Conservation (phyloP, 257 asterid genomes). For the Solanum bulbocastanum region DNA sequence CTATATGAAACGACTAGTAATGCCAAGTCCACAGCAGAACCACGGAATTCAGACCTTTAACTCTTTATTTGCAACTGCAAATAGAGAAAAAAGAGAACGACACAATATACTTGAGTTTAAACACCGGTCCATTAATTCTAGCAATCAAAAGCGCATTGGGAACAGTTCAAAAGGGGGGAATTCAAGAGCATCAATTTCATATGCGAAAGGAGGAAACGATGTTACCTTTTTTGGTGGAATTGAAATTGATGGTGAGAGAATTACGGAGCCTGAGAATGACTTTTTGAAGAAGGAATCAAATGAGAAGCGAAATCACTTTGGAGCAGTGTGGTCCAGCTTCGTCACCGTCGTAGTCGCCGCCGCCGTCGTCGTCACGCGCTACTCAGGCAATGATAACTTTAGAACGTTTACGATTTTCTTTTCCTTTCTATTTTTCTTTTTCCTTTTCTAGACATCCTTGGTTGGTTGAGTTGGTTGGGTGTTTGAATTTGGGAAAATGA, state of each 20-base stretch:
- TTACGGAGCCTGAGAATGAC: background rate
- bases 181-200: background rate
- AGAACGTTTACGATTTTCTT: background rate
- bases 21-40: background rate
- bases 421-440: too few species aligned
- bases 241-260: background rate
- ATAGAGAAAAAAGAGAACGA: background rate
- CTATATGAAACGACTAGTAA: background rate
- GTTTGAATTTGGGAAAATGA: too few species aligned
- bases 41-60: background rate
- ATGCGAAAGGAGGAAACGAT: background rate
- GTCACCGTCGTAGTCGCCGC: conserved; percentile 1
- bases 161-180: background rate
- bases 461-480: too few species aligned
- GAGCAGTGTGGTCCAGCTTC: conserved; percentile 16
- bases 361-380: conserved; percentile 17
- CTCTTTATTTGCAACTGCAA: background rate
- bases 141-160: background rate
- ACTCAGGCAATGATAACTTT: background rate
- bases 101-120: background rate
- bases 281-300: background rate
- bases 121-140: background rate
- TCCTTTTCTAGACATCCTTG: too few species aligned
- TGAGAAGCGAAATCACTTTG: conserved; percentile 5
- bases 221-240: background rate